Evolutionary conservation across 768 basidiomycete genomes (phyloP).

Genomic region (Agrocybe chaxingu): DNA sequence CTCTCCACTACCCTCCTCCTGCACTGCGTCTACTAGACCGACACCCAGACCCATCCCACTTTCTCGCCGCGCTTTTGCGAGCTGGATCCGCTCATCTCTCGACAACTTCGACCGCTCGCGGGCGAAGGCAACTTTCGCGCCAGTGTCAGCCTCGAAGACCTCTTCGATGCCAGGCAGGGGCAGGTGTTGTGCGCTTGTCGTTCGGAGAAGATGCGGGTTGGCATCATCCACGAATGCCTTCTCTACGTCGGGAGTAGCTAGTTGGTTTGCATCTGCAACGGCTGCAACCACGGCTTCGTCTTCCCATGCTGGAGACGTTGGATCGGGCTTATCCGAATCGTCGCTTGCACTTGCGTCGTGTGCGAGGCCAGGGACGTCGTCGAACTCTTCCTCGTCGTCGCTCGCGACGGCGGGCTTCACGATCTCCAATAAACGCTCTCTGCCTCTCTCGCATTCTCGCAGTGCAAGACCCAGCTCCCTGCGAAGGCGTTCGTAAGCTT

Average conservation of each 20-base stretch:
- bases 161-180: conserved; percentile 73
- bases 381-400: conserved; percentile 37
- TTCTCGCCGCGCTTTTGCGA: conserved; percentile 53
- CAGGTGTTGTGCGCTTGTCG: conserved; percentile 49
- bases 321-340: conserved; percentile 49
- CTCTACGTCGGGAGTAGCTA: conserved; percentile 22
- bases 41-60: conserved; percentile 28
- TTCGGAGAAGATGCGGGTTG: conserved; percentile 49
- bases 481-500: conserved; percentile 72
- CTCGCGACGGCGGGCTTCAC: conserved; percentile 29
- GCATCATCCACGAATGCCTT: conserved; percentile 44
- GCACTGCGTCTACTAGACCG: conserved; percentile 9
- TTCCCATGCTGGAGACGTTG: conserved; percentile 31
- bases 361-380: conserved; percentile 48
- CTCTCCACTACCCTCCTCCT: conserved; percentile 7
- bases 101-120: conserved; percentile 66
- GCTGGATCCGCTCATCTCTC: conserved; percentile 71
- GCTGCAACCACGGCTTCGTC: conserved; percentile 23
- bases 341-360: conserved; percentile 52
- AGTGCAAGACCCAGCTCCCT: conserved; percentile 76
- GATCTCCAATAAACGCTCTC: conserved; percentile 58
- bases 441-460: conserved; percentile 79
- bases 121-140: conserved; percentile 33
- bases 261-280: conserved; percentile 12
- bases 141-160: conserved; percentile 75